phyloP scores from a whole-genome alignment of 306 rosid genomes.

The Trifolium fragiferum region DNA sequence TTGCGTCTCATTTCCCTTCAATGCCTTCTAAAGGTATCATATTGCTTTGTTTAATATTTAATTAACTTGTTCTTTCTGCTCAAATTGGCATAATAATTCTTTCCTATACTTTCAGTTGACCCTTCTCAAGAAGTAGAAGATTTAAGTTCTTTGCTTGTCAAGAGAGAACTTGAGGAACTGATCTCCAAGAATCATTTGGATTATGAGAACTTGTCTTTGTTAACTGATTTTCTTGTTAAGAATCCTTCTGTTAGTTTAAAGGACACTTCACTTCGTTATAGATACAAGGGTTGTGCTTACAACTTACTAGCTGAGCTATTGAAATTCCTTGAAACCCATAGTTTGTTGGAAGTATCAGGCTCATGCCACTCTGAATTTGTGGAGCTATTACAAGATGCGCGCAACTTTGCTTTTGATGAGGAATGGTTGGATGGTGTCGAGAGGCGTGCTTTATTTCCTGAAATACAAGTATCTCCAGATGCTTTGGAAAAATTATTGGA shows the following conservation, averaged over 20 bases:
- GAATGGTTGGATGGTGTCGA: slow-evolving; percentile 4
- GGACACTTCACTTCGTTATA: not conserved
- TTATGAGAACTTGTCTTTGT: slow-evolving; percentile 13
- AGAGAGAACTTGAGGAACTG: slow-evolving; percentile 5
- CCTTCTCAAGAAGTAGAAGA: not conserved
- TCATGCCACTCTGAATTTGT: slow-evolving; percentile 9
- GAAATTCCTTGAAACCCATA: slow-evolving; percentile 10
- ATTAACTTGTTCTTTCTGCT: not conserved
- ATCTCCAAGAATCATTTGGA: slow-evolving; percentile 6
- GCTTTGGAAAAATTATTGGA: not conserved
- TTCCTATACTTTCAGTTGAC: not conserved
- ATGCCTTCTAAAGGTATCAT: too few relatives aligned
- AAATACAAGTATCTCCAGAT: not conserved
- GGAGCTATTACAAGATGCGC: slow-evolving; percentile 22
- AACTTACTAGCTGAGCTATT: not conserved
- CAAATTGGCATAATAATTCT: not conserved
- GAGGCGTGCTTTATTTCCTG: not conserved
- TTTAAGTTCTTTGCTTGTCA: not conserved
- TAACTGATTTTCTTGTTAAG: not conserved
- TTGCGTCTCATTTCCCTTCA: too few relatives aligned
- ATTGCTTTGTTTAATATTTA: not conserved
- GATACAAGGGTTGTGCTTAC: slow-evolving; percentile 28
- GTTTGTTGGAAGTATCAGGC: not conserved
- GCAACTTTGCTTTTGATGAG: not conserved
- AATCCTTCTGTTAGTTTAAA: slow-evolving; percentile 5